Base-by-base conservation (phyloP, 2,329 filamentous ascomycete genomes). In the Chalara sp. region DNA sequence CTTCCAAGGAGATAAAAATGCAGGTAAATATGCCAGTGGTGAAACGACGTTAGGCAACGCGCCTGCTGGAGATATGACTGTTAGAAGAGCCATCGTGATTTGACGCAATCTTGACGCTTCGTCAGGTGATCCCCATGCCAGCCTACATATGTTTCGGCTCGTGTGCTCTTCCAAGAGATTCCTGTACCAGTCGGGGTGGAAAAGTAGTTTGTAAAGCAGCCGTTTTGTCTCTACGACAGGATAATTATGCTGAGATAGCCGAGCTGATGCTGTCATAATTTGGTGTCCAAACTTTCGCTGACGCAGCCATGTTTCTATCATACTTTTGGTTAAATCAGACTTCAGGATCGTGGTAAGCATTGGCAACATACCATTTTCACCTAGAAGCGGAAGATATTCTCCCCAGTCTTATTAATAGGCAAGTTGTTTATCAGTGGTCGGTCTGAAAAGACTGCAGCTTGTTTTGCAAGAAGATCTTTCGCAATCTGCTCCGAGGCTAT, bases 121-220 rank as follows among this genome's bases (percentile, higher is more conserved):
- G 42, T 70, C 67, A 5, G 71, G 63, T 11, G 67, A 72, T 28
- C 73, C 73, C 73, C 73, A 76, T 10, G 65, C 66, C 1, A 76
- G 67, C 1, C 72, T 68, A 5, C 71, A 69, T 3, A 75, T 70
- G 6, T 72, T 75, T 4, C 73, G 67, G 28, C 66, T 64, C 5
- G 73, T 75, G 59, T 74, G 73, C 55, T 75, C 71, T 61, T 76
- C 73, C 46, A 75, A 63, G 55, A 68, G 71, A 54, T 73, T 70
- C 37, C 69, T 63, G 54, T 75, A 76, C 33, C 70, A 67, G n/a
- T 60, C 60, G 1, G 72, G 64, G 28, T 72, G 65, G 21, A 61
- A 63, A 6, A 61, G 66, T 42, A 76, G 63, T 5, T 72, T 65
- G 46, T 71, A 71, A 12, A 76, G 61, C 51, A 75, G 50, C 39